These are phyloP conservation scores for Elongisporangium prolatum DNA, from an alignment of 352 stramenopile species.

Conservation along the genomic window DNA sequence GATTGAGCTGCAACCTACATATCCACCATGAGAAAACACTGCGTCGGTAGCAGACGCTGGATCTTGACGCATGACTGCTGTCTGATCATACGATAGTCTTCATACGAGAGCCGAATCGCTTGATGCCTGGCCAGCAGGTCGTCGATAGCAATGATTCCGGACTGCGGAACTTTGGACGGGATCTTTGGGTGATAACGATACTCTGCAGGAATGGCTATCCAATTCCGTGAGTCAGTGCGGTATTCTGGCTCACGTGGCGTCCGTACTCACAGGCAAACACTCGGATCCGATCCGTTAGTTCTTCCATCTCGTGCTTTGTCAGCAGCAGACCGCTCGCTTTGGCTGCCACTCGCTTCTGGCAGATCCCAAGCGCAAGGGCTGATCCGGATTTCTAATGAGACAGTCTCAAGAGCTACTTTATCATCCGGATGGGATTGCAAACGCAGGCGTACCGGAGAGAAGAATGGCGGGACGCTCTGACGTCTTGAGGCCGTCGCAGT, in stretches of 20 bases:
- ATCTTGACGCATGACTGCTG: conserved; percentile 11
- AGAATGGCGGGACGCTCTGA: conserved; percentile 39
- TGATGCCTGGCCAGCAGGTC: conserved; percentile 23
- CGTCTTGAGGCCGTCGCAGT: no score
- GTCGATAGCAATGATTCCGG: conserved; percentile 32
- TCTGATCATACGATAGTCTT: conserved; percentile 24
- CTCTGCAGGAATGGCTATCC: conserved; percentile 16
- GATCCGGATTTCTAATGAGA: conserved; percentile 10
- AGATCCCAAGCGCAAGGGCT: conserved; percentile 5
- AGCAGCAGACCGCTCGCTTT: conserved; percentile 14
- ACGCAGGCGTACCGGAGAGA: conserved; percentile 28
- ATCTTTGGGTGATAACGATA: conserved; percentile 7
- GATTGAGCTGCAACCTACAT: not conserved
- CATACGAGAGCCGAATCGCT: conserved; percentile 37
- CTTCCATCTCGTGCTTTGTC: conserved; percentile 1
- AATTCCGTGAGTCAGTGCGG: not conserved
- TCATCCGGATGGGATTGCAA: conserved; percentile 11
- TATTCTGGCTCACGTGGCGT: not conserved
- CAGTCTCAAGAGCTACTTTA: no score
- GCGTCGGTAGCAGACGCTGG: conserved; percentile 20
- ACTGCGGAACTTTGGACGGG: conserved; percentile 10
- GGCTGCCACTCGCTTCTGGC: conserved; percentile 6
- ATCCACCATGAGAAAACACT: conserved; percentile 44
- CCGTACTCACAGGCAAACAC: conserved; percentile 14
- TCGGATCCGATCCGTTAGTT: conserved; percentile 5